Base-by-base conservation (phyloP, 352 stramenopile species). In the Pythium vanterpoolii region DNA sequence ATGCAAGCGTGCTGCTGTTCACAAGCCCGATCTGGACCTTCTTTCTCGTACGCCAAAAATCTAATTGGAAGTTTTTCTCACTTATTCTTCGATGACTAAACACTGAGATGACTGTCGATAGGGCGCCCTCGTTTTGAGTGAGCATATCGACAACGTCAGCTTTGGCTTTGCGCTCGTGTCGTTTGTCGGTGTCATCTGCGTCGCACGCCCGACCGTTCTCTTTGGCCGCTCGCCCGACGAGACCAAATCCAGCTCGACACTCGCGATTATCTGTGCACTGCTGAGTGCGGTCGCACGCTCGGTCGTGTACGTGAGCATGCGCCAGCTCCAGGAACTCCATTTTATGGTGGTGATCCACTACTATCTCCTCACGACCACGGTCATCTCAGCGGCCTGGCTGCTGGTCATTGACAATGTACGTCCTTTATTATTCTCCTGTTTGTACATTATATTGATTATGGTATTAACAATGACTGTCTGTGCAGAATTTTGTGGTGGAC, bases 1-100 rank as follows among this genome's bases (percentile, higher is more conserved):
- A 92, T 49, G 83, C 78, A 9, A 86, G 70, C 16, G 72, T 78
- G 28, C 73, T 92, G 28, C 73, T 86, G 19, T 87, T 86, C 38
- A 76, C 72, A 33, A 89, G 76, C 36, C 83, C 83, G 11, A 57
- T 92, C 33, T 68, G 87, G 34, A 84, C 68, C 1, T 88, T 83
- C 55, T 71, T 77, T 26, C 60, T 89, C 66, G 79, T 87, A 14
- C 6, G 31, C 6, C 6, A 36, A 36, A 11, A 36, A 36, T 87
- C 11, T 66, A 74, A 38, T 69, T 82, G 52, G n/a, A n/a, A n/a
- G n/a, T 45, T 30, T 52, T 5, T 5, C 7, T 24, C 11, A 38
- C 31, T 4, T 11, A 30, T 36, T 38, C 24, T 46, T 47, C 38
- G 19, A 26, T 36, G 18, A 21, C 21, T 45, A 23, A 16, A 5